These are phyloP conservation scores for Actinomucor elegans DNA, from an alignment of 371 early-diverging fungal genomes.

Conservation along the genomic window DNA sequence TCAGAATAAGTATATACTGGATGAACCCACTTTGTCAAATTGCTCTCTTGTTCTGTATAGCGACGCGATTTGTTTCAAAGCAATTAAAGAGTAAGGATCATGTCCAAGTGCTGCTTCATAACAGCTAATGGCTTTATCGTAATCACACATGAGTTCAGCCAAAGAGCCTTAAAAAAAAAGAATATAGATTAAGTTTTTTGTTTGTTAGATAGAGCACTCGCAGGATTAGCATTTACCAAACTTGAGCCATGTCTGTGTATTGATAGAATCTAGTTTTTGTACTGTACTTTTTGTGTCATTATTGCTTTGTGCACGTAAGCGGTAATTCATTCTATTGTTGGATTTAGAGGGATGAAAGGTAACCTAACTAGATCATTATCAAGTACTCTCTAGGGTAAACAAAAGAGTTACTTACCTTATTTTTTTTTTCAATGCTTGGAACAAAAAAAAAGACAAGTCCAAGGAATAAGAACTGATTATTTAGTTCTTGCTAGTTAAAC, in stretches of 20 bases:
- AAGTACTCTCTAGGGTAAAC: no score
- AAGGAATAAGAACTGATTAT: no score
- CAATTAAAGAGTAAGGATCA: constrained; percentile 82
- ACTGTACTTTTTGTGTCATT: constrained; percentile 43
- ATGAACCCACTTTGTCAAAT: constrained; percentile 53
- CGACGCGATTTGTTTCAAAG: constrained; percentile 71
- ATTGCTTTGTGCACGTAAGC: no score
- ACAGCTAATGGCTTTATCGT: constrained; percentile 76
- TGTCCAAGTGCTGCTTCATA: constrained; percentile 88
- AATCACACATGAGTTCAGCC: constrained; percentile 75
- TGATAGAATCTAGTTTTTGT: constrained; percentile 62
- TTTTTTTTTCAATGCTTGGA: no score
- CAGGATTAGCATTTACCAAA: no score
- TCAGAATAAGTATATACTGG: no score
- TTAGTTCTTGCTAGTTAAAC: no score
- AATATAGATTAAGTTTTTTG: neutral
- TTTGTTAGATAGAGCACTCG: neutral
- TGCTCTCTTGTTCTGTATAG: constrained; percentile 70
- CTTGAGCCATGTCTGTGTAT: constrained; percentile 74
- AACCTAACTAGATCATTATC: no score
- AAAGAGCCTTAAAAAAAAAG: constrained; percentile 44
- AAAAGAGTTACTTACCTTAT: no score
- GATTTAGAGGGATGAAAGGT: no score
- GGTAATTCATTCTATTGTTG: no score
- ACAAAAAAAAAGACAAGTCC: no score